Evolutionary conservation across 2,329 filamentous ascomycete genomes (phyloP), one percentile per base, ranked within the genome.

Genomic region (Hypoxylon sp.): DNA sequence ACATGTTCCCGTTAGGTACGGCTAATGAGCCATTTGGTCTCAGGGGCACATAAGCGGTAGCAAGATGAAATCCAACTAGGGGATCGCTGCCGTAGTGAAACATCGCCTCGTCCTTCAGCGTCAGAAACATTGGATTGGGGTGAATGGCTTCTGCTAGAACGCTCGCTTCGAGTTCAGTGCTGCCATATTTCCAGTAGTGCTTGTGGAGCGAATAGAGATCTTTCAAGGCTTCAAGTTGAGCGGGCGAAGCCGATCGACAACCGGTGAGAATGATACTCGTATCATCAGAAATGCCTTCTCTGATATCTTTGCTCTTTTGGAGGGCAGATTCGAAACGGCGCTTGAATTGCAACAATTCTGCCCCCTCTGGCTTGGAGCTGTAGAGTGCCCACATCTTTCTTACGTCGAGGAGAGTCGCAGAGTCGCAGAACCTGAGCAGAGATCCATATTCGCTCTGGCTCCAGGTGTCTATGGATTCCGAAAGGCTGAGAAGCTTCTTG

Each of bases 31-130:
- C 33, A 37, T 14, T 5, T 8, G 33, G 70, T 0, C 76, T 65
- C 2, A 85, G 77, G 0, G 80, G 73, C 1, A 79, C 78, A 64
- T 80, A 82, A 2, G 81, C 85, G 0, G 81, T 75, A 1, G 85
- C 84, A 17, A 90, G 80, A 75, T 90, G 88, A 64, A 86, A 91
- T 0, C 87, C 84, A 4, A 84, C 72, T 0, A 89, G 67, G 0
- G 88, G 88, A 64, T 89, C 80, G 2, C 81, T 82, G 5, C 79
- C 81, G 72, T 85, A 84, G 66, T 86, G 83, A 14, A 89, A 75
- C 1, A 79, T 68, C 3, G 79, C 77, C 10, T 73, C 68, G 1
- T 77, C 70, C 0, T 79, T 79, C 5, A 83, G 63, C 0, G 79
- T 70, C 31, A 81, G 77, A 59, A 85, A 81, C 44, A 83, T 76